Evolutionary conservation across 495 filamentous ascomycete species (phyloP).

Genomic region (Cercophora scortea): DNA sequence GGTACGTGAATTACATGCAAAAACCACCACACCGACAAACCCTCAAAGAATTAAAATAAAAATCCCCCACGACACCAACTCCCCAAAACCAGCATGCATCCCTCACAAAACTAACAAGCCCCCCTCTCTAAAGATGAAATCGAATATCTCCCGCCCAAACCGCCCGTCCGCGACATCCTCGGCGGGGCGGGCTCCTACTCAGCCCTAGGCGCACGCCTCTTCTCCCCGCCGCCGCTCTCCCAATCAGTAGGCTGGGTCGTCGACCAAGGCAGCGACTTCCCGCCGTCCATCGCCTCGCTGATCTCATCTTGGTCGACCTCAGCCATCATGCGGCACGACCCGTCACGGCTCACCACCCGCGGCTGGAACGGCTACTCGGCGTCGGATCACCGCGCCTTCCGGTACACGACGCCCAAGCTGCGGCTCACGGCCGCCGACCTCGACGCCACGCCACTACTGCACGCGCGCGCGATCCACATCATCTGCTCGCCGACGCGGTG

Average conservation of each 20-base stretch:
- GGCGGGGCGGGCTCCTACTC: conserved; percentile 85
- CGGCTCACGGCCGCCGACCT: conserved; percentile 51
- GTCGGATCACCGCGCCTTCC: conserved; percentile 58
- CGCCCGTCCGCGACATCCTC: conserved; percentile 60
- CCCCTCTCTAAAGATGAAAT: conserved; percentile 66
- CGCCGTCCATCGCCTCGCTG: conserved; percentile 48
- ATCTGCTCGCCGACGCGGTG: conserved; percentile 78
- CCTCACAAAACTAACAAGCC: conserved; percentile 3
- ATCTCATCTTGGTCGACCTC: conserved; percentile 69
- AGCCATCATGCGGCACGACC: conserved; percentile 57
- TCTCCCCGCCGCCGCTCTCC: conserved; percentile 57
- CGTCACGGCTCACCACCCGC: conserved; percentile 67
- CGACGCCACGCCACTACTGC: conserved; percentile 43
- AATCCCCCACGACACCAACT: conserved; percentile 5
- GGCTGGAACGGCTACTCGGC: conserved; percentile 79
- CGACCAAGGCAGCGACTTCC: conserved; percentile 84
- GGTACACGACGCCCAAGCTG: conserved; percentile 79
- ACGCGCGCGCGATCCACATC: conserved; percentile 74
- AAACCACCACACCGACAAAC: not conserved
- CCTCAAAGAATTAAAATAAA: not conserved
- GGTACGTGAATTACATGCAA: conserved; percentile 47
- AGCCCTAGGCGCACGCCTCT: conserved; percentile 79
- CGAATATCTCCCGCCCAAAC: conserved; percentile 57
- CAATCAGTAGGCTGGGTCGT: conserved; percentile 77
- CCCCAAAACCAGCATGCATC: too few species aligned